Percentiles rank a stretch among this genome's conserved stretches.
These are phyloP conservation scores for Cryptococcus sp. DNA, from an alignment of 1,284 basidiomycete species.

Conservation along the genomic window DNA sequence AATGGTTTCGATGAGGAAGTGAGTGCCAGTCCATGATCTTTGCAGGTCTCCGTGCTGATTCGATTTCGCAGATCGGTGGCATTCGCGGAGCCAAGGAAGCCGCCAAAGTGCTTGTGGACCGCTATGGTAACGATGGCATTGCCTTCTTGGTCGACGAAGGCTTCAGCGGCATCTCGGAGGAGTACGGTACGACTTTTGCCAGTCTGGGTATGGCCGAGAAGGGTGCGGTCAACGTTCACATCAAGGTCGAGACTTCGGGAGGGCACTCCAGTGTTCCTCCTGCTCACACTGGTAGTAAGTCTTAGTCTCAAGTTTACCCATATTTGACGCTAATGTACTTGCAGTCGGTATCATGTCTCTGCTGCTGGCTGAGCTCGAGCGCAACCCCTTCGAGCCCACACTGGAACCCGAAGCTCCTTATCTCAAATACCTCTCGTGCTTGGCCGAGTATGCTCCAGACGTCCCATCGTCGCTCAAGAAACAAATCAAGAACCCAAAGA, in stretches of 20 bases:
- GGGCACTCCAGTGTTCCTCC: conserved; percentile 53
- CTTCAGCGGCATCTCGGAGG: conserved; percentile 49
- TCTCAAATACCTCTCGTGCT: conserved; percentile 56
- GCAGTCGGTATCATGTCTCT: conserved; percentile 53
- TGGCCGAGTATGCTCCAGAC: conserved; percentile 54
- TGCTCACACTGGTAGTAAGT: conserved; percentile 52
- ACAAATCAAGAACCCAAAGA: conserved; percentile 44
- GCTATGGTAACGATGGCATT: conserved; percentile 54
- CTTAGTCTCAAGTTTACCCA: too few species aligned
- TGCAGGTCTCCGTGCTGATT: too few species aligned
- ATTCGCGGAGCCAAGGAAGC: conserved; percentile 48
- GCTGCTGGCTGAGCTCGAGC: conserved; percentile 48
- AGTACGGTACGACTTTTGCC: conserved; percentile 50
- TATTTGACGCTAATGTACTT: not conserved
- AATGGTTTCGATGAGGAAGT: conserved; percentile 62
- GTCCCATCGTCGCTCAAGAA: conserved; percentile 46
- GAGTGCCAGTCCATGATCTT: conserved; percentile 8
- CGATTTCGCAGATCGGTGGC: conserved; percentile 42
- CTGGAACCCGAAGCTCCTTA: conserved; percentile 52
- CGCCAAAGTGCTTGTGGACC: conserved; percentile 42
- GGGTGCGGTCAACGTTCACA: conserved; percentile 48
- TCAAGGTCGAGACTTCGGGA: conserved; percentile 51
- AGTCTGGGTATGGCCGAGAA: conserved; percentile 57
- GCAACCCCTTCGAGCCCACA: conserved; percentile 45
- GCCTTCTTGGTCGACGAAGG: conserved; percentile 57